Base-by-base conservation (phyloP, 768 basidiomycete genomes). In the Russula sp. region DNA sequence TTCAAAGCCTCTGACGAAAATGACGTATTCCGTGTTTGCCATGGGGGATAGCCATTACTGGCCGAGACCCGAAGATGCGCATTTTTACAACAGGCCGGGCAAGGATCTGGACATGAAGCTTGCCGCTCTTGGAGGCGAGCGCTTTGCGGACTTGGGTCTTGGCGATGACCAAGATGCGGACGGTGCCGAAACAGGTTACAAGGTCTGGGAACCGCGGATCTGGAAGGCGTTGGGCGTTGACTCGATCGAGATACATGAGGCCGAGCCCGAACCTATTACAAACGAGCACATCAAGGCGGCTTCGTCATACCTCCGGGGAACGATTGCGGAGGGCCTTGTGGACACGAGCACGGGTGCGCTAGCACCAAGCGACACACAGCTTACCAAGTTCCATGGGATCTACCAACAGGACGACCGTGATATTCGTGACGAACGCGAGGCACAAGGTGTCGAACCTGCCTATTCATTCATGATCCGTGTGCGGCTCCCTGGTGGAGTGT, bases 251-350 rank as follows among this genome's bases (percentile, higher is more conserved):
- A 85, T 98, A 22, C 83, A 81, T 36, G 97, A 98, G 76, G 89
- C 88, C 22, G 95, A 98, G 73, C 95, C 95, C 0, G 95, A 98
- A 70, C 87, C 92, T 1, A 96, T 99, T 75, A 98, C 97, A 60
- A 98, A 98, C 79, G 97, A 99, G 77, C 94, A 98, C 76, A 98
- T 98, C 83, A 99, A 98, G 79, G 97, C 91, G 54, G 94, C 96
- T 6, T 93, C 90, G 53, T 85, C 87, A 61, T 98, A 89, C 78
- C 83, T 98, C 24, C 90, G 97, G 59, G 97, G 97, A 2, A 98
- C 97, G 42, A 98, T 99, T 74, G 81, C 79, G 1, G 95, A 98
- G 73, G 96, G 97, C 52, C 83, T 99, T 40, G 80, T 83, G 68
- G 96, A 98, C 74, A 82, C 78, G 60, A 84, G 80, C 60, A 97